Base-by-base conservation (phyloP, 805 yeast species). In the Clavispora fructus region DNA sequence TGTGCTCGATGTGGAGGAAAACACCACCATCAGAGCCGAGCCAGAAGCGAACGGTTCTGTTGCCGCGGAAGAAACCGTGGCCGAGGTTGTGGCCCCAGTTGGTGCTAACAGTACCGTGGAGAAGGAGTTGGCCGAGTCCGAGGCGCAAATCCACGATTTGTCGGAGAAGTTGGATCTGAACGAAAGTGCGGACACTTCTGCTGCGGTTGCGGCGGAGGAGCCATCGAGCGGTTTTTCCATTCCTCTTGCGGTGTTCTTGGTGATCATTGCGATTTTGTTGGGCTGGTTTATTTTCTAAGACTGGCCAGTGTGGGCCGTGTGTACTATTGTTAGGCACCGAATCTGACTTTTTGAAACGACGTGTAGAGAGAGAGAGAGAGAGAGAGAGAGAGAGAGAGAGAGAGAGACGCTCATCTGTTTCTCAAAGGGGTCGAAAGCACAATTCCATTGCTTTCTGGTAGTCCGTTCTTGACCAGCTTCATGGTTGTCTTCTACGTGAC, bases 201-300 rank as follows among this genome's bases (percentile, higher is more conserved):
- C 51, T 35, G 26, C 40, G 11, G 25, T 27, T 11, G 41, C 49
- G 31, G 46, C 48, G 27, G 61, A 55, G 31, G 73, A 67, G 46
- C 61, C 71, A n/a, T 64, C 64, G 42, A 62, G 58, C 48, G 83
- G 82, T 13, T 68, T 84, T 39, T 75, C 86, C 17, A 65, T 79
- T 35, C 80, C 81, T 28, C 63, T 76, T 44, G 82, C 85, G 26
- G 56, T 53, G 62, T 74, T 53, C 54, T 79, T 65, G 63, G 73
- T 62, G 61, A 69, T 72, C 41, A 51, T 70, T 50, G 67, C 75
- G 74, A 62, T 87, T 82, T 56, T 69, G 78, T 67, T 85, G 51
- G 92, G 90, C 44, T 85, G 90, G 88, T 73, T 82, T 64, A 77
- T 84, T 56, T 81, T 81, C 58, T 83, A 71, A 67, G 46, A 26